Conservation (phyloP, 768 basidiomycete species). For the Rhodotorula graminis region DNA sequence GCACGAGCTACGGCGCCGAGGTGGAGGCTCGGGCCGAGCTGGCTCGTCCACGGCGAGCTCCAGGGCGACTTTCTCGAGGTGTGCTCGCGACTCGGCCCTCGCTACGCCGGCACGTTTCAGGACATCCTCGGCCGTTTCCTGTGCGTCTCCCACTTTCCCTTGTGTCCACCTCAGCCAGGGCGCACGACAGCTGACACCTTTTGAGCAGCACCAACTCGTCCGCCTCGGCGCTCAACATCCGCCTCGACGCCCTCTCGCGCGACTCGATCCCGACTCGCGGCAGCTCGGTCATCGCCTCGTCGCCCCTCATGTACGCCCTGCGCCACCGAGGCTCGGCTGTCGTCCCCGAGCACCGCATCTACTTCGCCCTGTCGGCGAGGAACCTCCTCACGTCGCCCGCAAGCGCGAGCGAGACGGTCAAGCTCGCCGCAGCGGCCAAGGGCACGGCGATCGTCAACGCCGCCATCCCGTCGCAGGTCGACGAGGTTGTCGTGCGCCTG, state of each 20-base stretch:
- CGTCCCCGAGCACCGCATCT: conserved; percentile 16
- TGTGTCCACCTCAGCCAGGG: too few species aligned
- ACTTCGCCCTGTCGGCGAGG: conserved; percentile 11
- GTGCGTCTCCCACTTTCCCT: background rate
- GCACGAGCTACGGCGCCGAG: background rate
- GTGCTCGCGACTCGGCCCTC: background rate
- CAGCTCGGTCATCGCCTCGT: background rate
- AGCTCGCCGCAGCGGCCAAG: background rate
- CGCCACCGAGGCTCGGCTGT: conserved; percentile 9
- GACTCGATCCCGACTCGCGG: background rate
- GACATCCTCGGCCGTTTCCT: conserved; percentile 10
- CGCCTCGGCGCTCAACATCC: conserved; percentile 7
- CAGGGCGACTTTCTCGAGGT: conserved; percentile 16
- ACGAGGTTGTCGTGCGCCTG: background rate
- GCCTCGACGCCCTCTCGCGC: conserved; percentile 2
- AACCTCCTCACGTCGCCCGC: background rate
- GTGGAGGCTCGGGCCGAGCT: conserved; percentile 17
- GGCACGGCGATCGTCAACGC: conserved; percentile 10
- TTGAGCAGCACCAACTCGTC: conserved; percentile 10
- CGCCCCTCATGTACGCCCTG: conserved; percentile 8
- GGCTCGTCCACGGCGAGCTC: conserved; percentile 14
- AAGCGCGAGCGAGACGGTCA: background rate
- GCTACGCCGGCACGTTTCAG: conserved; percentile 9
- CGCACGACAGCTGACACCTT: too few species aligned
- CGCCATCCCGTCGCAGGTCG: conserved; percentile 1